Base-by-base conservation (phyloP, 805 yeast genomes). In the Candida anglica region DNA sequence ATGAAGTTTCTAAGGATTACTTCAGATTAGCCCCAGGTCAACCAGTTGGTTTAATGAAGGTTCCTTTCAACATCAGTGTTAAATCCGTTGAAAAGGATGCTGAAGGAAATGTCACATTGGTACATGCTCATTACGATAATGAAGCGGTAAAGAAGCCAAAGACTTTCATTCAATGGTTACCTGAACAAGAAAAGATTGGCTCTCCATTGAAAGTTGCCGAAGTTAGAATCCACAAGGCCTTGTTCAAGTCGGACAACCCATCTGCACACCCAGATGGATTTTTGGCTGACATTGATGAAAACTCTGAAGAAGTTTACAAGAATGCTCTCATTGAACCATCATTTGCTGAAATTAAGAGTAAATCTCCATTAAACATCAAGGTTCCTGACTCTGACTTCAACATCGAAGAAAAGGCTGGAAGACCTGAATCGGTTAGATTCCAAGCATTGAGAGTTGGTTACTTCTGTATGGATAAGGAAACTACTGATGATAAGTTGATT, bases 391-490 rank as follows among this genome's bases (percentile, higher is more conserved):
- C 77, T 32, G 81, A 81, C 42, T 86, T 87, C 56, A 71, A 73
- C 52, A 82, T 88, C 44, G 70, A 74, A 46, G 97, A 93, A 57
- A 71, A 73, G 40, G 61, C 62, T 25, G 71, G 71, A 21, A 63
- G 71, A 42, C 73, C 77, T 29, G 95, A 89, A 58, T 75, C 89
- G n/a, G 87, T 86, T 20, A 78, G 98, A 62, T 93, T 93, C 87
- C 98, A 93, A 69, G 98, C 96, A 19, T 75, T 93, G 61, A 79
- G 98, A 66, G 91, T 86, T 29, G 98, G 98, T 19, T 93, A 93
- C 63, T 93, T 88, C 76, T 81, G 96, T 53, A 59, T 87, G 57
- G 98, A 93, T 58, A 76, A 73, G 47, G 97, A 91, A 43, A 65
- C 86, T 37, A 63, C 71, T 7, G 71, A 64, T 14, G 81, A 75